A percentile compares a stretch with the other conserved stretches of the same genome.
These are phyloP conservation scores for Talaromyces funiculosus DNA, from an alignment of 2,329 filamentous ascomycete species.

Conservation along the genomic window DNA sequence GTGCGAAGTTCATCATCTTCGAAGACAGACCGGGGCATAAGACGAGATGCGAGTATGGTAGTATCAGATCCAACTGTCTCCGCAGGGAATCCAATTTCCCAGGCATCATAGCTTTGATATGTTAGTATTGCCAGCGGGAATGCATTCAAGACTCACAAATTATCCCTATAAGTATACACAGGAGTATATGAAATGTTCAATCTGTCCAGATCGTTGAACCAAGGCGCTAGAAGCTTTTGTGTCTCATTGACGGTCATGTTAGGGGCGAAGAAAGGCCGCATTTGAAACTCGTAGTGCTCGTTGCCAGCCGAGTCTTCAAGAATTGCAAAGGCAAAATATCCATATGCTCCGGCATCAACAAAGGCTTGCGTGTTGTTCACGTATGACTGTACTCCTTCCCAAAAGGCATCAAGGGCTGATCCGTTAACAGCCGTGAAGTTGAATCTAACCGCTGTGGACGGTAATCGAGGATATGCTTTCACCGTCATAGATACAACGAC, in stretches of 20 bases:
- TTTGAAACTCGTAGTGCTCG: constrained; percentile 23
- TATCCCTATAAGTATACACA: constrained; percentile 20
- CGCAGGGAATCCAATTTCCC: constrained; percentile 18
- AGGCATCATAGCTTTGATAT: constrained; percentile 17
- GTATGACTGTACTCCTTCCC: background rate
- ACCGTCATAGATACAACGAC: constrained; percentile 53
- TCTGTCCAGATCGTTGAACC: constrained; percentile 19
- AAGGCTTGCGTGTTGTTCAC: background rate
- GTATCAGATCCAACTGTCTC: constrained; percentile 18
- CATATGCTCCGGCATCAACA: background rate
- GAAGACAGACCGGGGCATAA: constrained; percentile 20
- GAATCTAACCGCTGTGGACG: background rate
- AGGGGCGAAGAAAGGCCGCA: constrained; percentile 21
- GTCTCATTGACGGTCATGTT: constrained; percentile 21
- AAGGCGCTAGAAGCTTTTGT: constrained; percentile 17
- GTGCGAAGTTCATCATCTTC: constrained; percentile 9
- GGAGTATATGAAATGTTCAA: constrained; percentile 19
- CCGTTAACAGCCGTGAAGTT: background rate
- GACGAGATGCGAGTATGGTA: constrained; percentile 20
- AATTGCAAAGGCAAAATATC: constrained; percentile 6
- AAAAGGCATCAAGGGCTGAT: background rate
- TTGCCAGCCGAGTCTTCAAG: constrained; percentile 18
- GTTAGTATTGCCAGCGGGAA: background rate
- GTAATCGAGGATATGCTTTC: constrained; percentile 43
- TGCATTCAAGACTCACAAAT: constrained; percentile 17